Conservation (phyloP, 2,329 filamentous ascomycete genomes). For the Fusarium nygamai region DNA sequence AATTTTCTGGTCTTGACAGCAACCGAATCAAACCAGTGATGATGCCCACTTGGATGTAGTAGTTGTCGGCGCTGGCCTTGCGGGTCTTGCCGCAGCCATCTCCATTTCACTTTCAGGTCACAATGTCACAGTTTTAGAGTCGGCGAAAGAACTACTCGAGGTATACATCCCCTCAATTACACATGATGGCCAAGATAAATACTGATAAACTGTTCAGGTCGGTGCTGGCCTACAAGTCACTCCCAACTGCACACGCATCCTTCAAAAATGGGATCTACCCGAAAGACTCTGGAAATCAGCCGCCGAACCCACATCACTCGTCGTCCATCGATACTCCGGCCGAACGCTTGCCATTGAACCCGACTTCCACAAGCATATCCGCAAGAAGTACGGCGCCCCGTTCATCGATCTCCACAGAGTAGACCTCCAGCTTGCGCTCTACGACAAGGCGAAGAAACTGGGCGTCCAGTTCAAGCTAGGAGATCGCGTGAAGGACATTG, state of each 20-base stretch:
- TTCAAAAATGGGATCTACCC: slow-evolving; percentile 62
- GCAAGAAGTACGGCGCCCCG: slow-evolving; percentile 63
- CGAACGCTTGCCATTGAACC: slow-evolving; percentile 59
- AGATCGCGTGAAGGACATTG: slow-evolving; percentile 56
- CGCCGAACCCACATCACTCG: slow-evolving; percentile 57
- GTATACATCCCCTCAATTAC: neutral
- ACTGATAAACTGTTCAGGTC: slow-evolving; percentile 27
- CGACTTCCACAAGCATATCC: slow-evolving; percentile 63
- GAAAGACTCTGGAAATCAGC: slow-evolving; percentile 52
- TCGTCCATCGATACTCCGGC: slow-evolving; percentile 64
- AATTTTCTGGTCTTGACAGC: rapidly evolving
- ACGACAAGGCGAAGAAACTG: slow-evolving; percentile 60
- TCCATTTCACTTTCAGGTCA: neutral
- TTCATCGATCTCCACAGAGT: slow-evolving; percentile 71
- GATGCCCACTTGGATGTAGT: rapidly evolving
- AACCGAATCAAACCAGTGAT: rapidly evolving
- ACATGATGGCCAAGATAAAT: too few species aligned
- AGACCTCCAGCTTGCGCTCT: slow-evolving; percentile 66
- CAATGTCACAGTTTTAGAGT: neutral
- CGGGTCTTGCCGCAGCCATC: neutral
- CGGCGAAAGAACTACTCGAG: neutral
- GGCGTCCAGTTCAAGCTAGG: slow-evolving; percentile 62
- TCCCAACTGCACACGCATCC: slow-evolving; percentile 59
- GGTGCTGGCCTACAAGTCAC: slow-evolving; percentile 65
- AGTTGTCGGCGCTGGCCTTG: neutral